A percentile compares a stretch with the other conserved stretches of the same genome.
phyloP scores from a whole-genome alignment of 2,329 filamentous ascomycete genomes.

The Penicillium sp. region DNA sequence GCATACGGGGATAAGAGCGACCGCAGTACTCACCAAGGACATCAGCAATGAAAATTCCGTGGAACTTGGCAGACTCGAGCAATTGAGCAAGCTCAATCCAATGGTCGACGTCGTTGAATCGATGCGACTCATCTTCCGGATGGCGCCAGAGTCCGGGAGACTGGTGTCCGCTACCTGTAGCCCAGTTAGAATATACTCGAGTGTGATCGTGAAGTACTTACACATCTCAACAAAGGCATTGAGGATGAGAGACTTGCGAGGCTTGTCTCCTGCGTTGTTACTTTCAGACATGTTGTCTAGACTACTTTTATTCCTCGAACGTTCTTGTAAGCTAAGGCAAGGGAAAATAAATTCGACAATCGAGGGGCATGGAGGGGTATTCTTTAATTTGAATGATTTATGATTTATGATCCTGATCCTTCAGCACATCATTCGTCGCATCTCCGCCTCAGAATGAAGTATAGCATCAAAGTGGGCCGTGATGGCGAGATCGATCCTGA shows the following conservation, averaged over 20 bases:
- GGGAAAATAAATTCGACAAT: neutral
- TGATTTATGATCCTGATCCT: too few species aligned
- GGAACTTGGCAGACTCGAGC: slow-evolving; percentile 58
- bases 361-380: neutral
- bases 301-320: neutral
- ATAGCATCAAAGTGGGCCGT: slow-evolving; percentile 36
- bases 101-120: slow-evolving; percentile 57
- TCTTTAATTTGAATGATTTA: slow-evolving; percentile 8
- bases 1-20: slow-evolving; percentile 14
- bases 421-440: slow-evolving; percentile 8
- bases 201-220: slow-evolving; percentile 18
- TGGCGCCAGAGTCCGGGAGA: slow-evolving; percentile 59
- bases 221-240: slow-evolving; percentile 51
- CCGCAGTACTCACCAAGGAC: slow-evolving; percentile 46
- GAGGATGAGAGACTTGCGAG: slow-evolving; percentile 46
- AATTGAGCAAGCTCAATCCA: slow-evolving; percentile 58
- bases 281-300: slow-evolving; percentile 9
- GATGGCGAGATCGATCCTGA: slow-evolving; percentile 24
- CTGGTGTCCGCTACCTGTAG: slow-evolving; percentile 47
- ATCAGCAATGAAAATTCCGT: slow-evolving; percentile 64
- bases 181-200: neutral
- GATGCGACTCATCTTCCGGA: slow-evolving; percentile 57
- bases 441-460: slow-evolving; percentile 6
- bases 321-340: neutral
- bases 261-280: slow-evolving; percentile 18